Evolutionary conservation across 2,329 filamentous ascomycete species (phyloP).

Genomic region (Aspergillus aculeatinus): DNA sequence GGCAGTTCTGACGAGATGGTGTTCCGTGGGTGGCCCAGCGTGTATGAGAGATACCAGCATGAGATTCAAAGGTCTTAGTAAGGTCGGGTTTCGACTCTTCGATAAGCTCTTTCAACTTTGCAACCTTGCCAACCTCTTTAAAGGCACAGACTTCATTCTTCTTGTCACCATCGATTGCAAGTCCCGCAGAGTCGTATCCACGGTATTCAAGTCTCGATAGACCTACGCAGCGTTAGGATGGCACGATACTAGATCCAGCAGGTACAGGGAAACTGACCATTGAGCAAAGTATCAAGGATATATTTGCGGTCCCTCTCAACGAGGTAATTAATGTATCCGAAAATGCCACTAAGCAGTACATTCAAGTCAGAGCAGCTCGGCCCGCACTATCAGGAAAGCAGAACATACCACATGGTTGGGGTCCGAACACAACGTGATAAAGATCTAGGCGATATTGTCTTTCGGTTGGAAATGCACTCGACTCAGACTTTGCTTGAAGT

Average conservation of each 20-base stretch:
- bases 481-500: neutral
- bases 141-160: constrained; percentile 96
- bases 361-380: constrained; percentile 8
- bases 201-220: constrained; percentile 96
- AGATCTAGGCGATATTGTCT: neutral
- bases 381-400: neutral
- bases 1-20: constrained; percentile 93
- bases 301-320: constrained; percentile 98
- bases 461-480: neutral
- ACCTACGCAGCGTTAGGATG: constrained; percentile 53
- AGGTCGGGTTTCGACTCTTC: constrained; percentile 78
- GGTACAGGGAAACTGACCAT: constrained; percentile 62
- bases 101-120: constrained; percentile 91
- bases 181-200: constrained; percentile 95
- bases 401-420: constrained; percentile 38
- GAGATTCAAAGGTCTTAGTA: constrained; percentile 93
- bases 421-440: neutral
- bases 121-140: constrained; percentile 99
- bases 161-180: constrained; percentile 96
- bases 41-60: constrained; percentile 98
- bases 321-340: constrained; percentile 99
- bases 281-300: constrained; percentile 93
- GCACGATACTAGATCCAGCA: neutral
- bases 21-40: constrained; percentile 97
- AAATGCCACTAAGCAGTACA: constrained; percentile 40